Evolutionary conservation across 1,284 basidiomycete genomes (phyloP), one percentile per base, ranked within the genome.

Genomic region (Cutaneotrichosporon sp.): DNA sequence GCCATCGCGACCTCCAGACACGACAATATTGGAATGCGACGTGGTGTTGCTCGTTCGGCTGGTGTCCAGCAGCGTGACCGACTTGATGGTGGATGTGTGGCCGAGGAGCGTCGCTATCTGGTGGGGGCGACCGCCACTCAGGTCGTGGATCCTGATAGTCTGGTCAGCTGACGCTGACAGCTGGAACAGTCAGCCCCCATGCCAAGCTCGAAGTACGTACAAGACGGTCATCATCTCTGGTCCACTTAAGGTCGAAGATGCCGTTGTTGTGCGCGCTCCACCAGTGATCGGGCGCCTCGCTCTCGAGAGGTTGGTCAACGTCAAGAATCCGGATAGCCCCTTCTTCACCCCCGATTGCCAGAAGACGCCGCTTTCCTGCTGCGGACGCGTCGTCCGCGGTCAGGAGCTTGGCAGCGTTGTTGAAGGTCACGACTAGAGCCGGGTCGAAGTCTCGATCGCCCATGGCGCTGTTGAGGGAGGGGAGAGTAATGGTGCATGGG

Each of bases 181-280:
- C 79, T 80, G 58, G n/a, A 16, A 14, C 16, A 7, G n/a, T 24
- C n/a, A 25, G 22, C n/a, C n/a, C n/a, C n/a, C n/a, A n/a, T n/a
- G n/a, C 61, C 34, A 27, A 49, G 34, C 10, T 42, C 20, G 24
- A 25, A 8, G 22, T 13, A 72, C 76, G 62, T 53, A 79, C 78
- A 6, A 81, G 52, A 4, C 64, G 65, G 0, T 63, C 82, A 63
- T 91, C 88, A 43, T 85, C 83, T 0, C 82, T 72, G 0, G 89
- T 89, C 90, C 90, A 95, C 29, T 84, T 80, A 14, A 89, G 80
- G 63, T 87, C 90, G 86, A 91, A 93, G 55, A 93, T 83, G 50
- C 90, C 87, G 77, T 92, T 91, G 56, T 82, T 80, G 76, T 92
- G 91, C n/a, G 87, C 75, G 16, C 70, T 59, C 76, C 76, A 78